A percentile compares a stretch with the other conserved stretches of the same genome.
Conservation (phyloP, 371 early-diverging fungal species). For the Syncephalastrum sp. region DNA sequence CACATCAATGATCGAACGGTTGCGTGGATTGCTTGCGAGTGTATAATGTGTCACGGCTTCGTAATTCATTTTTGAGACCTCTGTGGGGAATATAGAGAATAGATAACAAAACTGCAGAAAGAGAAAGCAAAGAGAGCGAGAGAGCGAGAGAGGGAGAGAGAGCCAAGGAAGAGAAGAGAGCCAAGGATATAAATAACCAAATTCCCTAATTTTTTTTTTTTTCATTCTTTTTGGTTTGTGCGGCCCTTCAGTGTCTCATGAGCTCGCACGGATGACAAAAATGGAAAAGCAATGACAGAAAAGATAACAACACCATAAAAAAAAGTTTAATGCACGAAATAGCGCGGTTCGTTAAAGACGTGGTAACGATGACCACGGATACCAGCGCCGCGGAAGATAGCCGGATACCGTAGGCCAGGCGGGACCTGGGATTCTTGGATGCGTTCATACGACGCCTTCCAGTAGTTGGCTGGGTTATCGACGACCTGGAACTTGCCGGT, state of each 20-base stretch:
- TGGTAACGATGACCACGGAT: constrained; percentile 77
- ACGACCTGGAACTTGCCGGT: constrained; percentile 77
- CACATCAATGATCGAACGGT: constrained; percentile 37
- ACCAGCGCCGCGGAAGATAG: constrained; percentile 67
- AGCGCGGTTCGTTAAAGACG: constrained; percentile 77
- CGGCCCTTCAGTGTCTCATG: too few relatives aligned
- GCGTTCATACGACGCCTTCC: constrained; percentile 61
- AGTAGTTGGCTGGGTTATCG: constrained; percentile 45
- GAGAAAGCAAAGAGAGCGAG: neutral
- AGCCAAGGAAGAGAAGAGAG: constrained; percentile 6
- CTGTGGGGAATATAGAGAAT: neutral
- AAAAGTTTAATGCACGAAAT: constrained; percentile 47
- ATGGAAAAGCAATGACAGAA: constrained; percentile 3
- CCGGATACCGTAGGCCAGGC: constrained; percentile 63
- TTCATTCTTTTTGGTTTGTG: too few relatives aligned
- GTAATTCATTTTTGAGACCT: constrained; percentile 15
- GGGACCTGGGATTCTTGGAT: constrained; percentile 54
- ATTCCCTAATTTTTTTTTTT: constrained; percentile 8
- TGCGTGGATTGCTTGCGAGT: constrained; percentile 36
- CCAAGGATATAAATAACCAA: constrained; percentile 13
- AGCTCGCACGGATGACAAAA: constrained; percentile 1
- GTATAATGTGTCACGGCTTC: constrained; percentile 35
- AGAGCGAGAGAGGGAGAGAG: neutral
- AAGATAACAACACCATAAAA: constrained; percentile 7
- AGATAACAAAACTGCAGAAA: neutral